Percentiles rank a stretch among this genome's conserved stretches.
Evolutionary conservation across 305 asterid species (phyloP).

Genomic region (Nicotiana rustica): DNA sequence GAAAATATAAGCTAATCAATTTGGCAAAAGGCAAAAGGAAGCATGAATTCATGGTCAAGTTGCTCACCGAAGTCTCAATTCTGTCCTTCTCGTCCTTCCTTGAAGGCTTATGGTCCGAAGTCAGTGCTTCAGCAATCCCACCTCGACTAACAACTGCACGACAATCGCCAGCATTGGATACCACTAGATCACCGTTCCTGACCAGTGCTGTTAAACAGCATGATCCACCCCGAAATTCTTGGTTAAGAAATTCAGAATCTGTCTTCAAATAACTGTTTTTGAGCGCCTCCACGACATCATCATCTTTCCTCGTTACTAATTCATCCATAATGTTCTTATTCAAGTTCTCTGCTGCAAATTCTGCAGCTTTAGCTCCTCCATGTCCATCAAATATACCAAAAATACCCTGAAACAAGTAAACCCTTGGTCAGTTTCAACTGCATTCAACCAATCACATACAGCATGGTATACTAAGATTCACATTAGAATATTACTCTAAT

Average conservation of each 20-base stretch:
- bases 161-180: conserved; percentile 87
- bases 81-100: conserved; percentile 72
- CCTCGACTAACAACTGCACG: conserved; percentile 76
- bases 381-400: conserved; percentile 45
- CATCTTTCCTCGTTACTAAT: conserved; percentile 26
- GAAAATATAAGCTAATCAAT: neutral
- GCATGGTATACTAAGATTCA: neutral
- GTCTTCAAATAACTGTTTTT: conserved; percentile 71
- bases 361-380: conserved; percentile 41
- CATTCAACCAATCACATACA: conserved; percentile 13
- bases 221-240: conserved; percentile 68
- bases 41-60: neutral
- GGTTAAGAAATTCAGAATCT: conserved; percentile 66
- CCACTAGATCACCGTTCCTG: conserved; percentile 57
- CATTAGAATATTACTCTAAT: neutral
- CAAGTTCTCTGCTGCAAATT: conserved; percentile 40
- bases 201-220: conserved; percentile 83
- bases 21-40: neutral
- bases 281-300: conserved; percentile 53
- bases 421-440: neutral
- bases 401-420: conserved; percentile 33
- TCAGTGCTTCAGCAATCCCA: conserved; percentile 79
- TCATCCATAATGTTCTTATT: conserved; percentile 31
- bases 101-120: conserved; percentile 86
- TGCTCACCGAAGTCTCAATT: conserved; percentile 70